Conservation (phyloP, 2,329 filamentous ascomycete genomes). For the Aureobasidium sp. region DNA sequence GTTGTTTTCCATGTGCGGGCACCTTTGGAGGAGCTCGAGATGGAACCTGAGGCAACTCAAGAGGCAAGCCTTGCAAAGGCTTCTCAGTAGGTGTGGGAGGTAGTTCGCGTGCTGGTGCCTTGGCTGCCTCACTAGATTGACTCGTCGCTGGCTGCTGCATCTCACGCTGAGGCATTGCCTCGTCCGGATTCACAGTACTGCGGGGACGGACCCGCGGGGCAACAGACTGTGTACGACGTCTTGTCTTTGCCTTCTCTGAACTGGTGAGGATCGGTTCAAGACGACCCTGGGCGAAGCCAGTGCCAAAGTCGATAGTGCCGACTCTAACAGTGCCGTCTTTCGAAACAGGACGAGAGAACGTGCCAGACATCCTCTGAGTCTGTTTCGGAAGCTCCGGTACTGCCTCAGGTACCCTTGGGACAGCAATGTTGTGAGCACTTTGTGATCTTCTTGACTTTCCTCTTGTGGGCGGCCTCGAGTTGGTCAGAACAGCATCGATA, state of each 20-base stretch:
- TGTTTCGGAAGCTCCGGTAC: background rate
- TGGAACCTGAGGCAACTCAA: background rate
- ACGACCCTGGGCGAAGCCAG: slow-evolving; percentile 7
- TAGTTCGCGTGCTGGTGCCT: background rate
- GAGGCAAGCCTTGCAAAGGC: background rate
- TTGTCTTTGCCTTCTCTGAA: background rate
- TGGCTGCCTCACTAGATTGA: background rate
- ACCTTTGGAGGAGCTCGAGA: background rate
- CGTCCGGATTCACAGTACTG: background rate
- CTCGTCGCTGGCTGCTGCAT: background rate
- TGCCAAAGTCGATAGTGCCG: slow-evolving; percentile 10
- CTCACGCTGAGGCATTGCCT: background rate
- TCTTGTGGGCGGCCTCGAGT: background rate
- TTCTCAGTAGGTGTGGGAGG: background rate
- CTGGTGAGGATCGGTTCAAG: slow-evolving; percentile 1
- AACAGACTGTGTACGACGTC: slow-evolving; percentile 9
- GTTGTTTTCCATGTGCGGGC: background rate
- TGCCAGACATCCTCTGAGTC: background rate
- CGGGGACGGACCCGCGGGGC: background rate
- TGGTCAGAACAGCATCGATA: background rate
- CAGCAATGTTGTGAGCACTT: background rate
- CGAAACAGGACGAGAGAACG: background rate
- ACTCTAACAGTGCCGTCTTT: slow-evolving; percentile 1
- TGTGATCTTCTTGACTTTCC: slow-evolving; percentile 1
- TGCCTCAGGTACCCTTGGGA: background rate